These are phyloP conservation scores for Ricinus communis DNA, from an alignment of 345 rosid species.

Conservation along the genomic window DNA sequence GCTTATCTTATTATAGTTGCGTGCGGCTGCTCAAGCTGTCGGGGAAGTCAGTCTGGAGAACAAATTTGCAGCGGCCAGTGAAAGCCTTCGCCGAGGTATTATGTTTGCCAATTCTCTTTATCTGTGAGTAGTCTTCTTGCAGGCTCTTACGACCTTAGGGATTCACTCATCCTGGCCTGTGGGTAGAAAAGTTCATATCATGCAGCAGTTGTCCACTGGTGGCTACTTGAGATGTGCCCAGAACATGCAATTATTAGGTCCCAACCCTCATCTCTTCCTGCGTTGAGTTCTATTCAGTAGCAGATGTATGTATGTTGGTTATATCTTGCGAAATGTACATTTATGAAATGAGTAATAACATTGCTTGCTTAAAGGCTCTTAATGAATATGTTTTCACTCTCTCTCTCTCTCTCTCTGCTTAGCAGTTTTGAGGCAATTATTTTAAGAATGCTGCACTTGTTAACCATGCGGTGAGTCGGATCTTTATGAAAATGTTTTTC, in stretches of 20 bases:
- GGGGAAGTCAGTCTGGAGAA: constrained; percentile 72
- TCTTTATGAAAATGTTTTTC: no score
- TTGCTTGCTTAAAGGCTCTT: not conserved
- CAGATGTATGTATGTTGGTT: not conserved
- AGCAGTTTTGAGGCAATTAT: no score
- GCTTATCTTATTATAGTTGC: constrained; percentile 44
- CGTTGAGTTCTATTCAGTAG: not conserved
- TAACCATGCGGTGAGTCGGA: no score
- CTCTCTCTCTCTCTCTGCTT: not conserved
- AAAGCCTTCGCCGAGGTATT: constrained; percentile 82
- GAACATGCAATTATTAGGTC: not conserved
- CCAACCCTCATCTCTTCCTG: not conserved
- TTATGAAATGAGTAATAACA: not conserved
- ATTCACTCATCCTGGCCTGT: constrained; percentile 1
- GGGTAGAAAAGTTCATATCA: not conserved
- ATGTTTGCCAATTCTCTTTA: constrained; percentile 94
- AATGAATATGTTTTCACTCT: not conserved
- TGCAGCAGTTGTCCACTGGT: not conserved
- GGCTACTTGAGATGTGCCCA: constrained; percentile 12
- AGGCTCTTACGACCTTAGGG: constrained; percentile 7
- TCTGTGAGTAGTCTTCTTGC: constrained; percentile 33
- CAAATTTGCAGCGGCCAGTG: constrained; percentile 89
- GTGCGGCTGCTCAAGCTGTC: constrained; percentile 87
- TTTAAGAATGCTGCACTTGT: no score
- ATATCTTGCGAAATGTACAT: no score